phyloP scores from a whole-genome alignment of 2,329 filamentous ascomycete species.

The Neonectria magnoliae region DNA sequence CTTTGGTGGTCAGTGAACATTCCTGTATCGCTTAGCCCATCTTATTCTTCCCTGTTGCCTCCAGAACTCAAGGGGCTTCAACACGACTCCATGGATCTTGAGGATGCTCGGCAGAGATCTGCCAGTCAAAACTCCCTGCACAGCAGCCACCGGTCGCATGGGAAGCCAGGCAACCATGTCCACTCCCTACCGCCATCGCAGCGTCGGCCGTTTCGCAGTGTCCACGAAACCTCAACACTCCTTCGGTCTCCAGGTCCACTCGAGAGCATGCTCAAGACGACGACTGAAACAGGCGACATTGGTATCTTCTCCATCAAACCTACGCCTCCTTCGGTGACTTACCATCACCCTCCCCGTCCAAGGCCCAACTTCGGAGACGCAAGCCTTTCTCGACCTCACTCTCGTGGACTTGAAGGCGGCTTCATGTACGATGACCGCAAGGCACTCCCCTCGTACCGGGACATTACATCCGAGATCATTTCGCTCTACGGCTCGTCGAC shows the following conservation, averaged over 20 bases:
- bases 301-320: slow-evolving; percentile 65
- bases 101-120: slow-evolving; percentile 45
- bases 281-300: slow-evolving; percentile 73
- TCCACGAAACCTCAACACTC: slow-evolving; percentile 55
- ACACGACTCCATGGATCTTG: slow-evolving; percentile 43
- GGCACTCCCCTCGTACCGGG: slow-evolving; percentile 59
- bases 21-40: slow-evolving; percentile 34
- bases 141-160: slow-evolving; percentile 45
- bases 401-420: slow-evolving; percentile 46
- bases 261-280: slow-evolving; percentile 73
- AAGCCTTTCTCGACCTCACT: slow-evolving; percentile 40
- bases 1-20: slow-evolving; percentile 31
- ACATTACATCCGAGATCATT: slow-evolving; percentile 64
- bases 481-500: slow-evolving; percentile 66
- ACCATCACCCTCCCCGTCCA: slow-evolving; percentile 42
- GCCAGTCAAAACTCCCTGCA: slow-evolving; percentile 54
- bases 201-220: slow-evolving; percentile 54
- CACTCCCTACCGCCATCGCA: slow-evolving; percentile 37
- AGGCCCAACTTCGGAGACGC: slow-evolving; percentile 46
- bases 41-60: slow-evolving; percentile 17
- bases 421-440: slow-evolving; percentile 54
- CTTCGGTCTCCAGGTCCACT: slow-evolving; percentile 63
- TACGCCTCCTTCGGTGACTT: slow-evolving; percentile 44
- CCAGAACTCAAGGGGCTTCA: slow-evolving; percentile 8
- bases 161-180: slow-evolving; percentile 27